Evolutionary conservation across 495 filamentous ascomycete species (phyloP).

Genomic region (Tetracladium marchalianum): DNA sequence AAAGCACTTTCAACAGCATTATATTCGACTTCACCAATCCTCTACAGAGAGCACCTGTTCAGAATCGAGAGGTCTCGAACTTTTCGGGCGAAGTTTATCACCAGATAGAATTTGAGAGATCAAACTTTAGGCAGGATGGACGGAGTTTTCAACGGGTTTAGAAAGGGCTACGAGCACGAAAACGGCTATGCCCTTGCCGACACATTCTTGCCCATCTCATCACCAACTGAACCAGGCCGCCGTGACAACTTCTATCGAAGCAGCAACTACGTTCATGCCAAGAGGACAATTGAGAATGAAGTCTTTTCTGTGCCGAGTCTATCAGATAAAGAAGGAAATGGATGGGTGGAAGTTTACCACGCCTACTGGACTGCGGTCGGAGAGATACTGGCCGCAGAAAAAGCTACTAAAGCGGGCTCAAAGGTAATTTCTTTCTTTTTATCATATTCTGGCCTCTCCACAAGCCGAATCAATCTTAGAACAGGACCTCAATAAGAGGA

Average conservation of each 20-base stretch:
- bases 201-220: constrained; percentile 57
- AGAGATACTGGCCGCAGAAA: constrained; percentile 51
- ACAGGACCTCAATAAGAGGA: too few relatives aligned
- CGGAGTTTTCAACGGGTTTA: constrained; percentile 50
- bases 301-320: constrained; percentile 35
- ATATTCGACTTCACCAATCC: neutral
- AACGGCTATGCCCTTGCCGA: constrained; percentile 58
- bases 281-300: constrained; percentile 49
- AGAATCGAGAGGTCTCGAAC: neutral
- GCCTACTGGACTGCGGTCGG: constrained; percentile 74
- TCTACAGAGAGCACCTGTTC: neutral
- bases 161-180: constrained; percentile 37
- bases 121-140: constrained; percentile 40
- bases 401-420: constrained; percentile 24
- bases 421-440: constrained; percentile 16
- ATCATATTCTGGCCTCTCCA: neutral
- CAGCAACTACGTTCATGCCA: constrained; percentile 43
- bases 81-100: neutral
- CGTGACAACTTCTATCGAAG: constrained; percentile 54
- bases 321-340: constrained; percentile 51
- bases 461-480: neutral
- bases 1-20: neutral
- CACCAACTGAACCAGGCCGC: constrained; percentile 43
- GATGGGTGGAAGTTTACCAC: constrained; percentile 76
- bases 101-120: neutral